Conservation (phyloP, 257 asterid genomes). For the Lithospermum erythrorhizon region DNA sequence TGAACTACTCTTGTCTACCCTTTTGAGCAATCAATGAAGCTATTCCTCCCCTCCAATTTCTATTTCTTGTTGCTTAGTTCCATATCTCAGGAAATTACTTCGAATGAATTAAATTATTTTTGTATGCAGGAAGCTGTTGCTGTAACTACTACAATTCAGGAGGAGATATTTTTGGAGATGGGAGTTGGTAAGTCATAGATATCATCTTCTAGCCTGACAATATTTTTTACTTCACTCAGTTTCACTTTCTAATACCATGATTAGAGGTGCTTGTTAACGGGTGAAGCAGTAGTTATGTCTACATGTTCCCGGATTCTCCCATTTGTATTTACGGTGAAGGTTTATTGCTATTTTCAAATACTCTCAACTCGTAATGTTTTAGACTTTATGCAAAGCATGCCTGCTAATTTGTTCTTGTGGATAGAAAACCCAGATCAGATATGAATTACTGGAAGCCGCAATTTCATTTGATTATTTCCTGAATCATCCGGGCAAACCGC, state of each 20-base stretch:
- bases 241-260: not conserved
- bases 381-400: not conserved
- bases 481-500: no score
- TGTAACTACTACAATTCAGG: conserved; percentile 71
- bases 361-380: not conserved
- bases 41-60: not conserved
- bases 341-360: not conserved
- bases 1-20: not conserved
- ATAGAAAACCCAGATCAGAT: no score
- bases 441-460: no score
- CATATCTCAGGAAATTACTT: not conserved
- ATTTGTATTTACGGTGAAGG: not conserved
- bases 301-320: not conserved
- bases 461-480: not conserved
- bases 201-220: not conserved
- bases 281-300: not conserved
- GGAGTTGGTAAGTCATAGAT: conserved; percentile 59
- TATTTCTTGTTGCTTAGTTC: conserved; percentile 3
- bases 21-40: not conserved
- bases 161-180: conserved; percentile 74
- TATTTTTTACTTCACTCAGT: not conserved
- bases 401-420: no score
- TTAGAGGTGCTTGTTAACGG: conserved; percentile 1
- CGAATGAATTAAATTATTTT: not conserved
- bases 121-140: conserved; percentile 73